A percentile compares a stretch with the other conserved stretches of the same genome.
Conservation (phyloP, 495 filamentous ascomycete genomes). For the Daldinia grandis region DNA sequence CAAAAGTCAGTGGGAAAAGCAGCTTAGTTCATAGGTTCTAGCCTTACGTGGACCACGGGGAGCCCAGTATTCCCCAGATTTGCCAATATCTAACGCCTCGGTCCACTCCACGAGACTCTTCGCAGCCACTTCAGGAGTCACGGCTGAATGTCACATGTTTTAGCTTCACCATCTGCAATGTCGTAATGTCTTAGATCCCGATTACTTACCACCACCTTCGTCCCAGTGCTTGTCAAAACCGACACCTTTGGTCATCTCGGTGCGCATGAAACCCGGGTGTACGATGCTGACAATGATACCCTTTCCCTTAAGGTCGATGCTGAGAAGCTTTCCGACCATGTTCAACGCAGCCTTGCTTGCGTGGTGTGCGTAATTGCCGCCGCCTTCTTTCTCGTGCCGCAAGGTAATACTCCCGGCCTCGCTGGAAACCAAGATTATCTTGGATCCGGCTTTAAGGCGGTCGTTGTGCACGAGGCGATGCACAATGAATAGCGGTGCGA, state of each 20-base stretch:
- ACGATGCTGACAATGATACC: slow-evolving; percentile 71
- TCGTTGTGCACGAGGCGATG: slow-evolving; percentile 65
- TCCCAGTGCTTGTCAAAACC: slow-evolving; percentile 78
- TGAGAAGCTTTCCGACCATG: slow-evolving; percentile 77
- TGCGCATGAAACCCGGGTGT: slow-evolving; percentile 80
- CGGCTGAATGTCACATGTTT: slow-evolving; percentile 53
- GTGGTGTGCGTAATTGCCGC: slow-evolving; percentile 78
- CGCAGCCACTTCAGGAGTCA: slow-evolving; percentile 73
- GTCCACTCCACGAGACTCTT: slow-evolving; percentile 68
- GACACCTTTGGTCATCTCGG: slow-evolving; percentile 74
- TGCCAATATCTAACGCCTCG: slow-evolving; percentile 68
- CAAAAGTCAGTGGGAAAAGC: slow-evolving; percentile 21
- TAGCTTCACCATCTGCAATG: slow-evolving; percentile 1
- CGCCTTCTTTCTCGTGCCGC: slow-evolving; percentile 71
- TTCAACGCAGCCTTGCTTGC: slow-evolving; percentile 76
- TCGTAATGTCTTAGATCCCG: not conserved
- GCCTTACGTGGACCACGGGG: slow-evolving; percentile 69
- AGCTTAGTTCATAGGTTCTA: slow-evolving; percentile 14
- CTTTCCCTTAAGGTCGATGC: slow-evolving; percentile 70
- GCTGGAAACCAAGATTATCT: slow-evolving; percentile 71
- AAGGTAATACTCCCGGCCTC: slow-evolving; percentile 75
- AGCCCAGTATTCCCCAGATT: slow-evolving; percentile 76
- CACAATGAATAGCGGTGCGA: slow-evolving; percentile 72
- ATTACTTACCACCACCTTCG: slow-evolving; percentile 65
- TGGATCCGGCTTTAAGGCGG: slow-evolving; percentile 59